phyloP scores from a whole-genome alignment of 2,329 filamentous ascomycete genomes.

The Diaporthe sp. region DNA sequence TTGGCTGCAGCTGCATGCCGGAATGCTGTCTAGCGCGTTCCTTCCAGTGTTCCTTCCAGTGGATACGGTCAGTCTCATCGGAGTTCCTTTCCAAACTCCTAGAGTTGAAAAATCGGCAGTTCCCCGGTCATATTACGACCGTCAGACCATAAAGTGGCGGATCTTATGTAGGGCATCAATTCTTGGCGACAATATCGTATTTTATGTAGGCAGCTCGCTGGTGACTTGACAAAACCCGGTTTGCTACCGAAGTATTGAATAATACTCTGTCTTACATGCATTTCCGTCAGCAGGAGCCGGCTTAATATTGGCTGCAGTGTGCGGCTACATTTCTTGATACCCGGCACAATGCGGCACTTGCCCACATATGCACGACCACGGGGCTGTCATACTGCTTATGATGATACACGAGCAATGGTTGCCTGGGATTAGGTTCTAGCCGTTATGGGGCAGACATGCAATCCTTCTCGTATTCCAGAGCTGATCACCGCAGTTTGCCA shows the following conservation, averaged over 20 bases:
- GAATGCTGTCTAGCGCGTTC: neutral
- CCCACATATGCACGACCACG: no score
- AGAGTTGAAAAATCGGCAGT: neutral
- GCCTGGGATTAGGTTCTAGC: neutral
- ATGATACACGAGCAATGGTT: neutral
- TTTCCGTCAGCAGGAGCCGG: no score
- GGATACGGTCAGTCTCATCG: neutral
- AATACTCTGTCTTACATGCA: neutral
- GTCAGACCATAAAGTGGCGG: neutral
- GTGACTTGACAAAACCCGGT: neutral
- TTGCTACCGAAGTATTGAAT: neutral
- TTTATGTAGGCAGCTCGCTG: neutral
- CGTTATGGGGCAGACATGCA: neutral
- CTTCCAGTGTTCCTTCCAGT: neutral
- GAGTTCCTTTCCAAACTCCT: no score
- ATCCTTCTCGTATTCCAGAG: constrained; percentile 8
- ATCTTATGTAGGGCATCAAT: neutral
- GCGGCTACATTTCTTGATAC: neutral
- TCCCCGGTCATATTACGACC: neutral
- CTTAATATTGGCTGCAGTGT: no score
- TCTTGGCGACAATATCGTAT: neutral
- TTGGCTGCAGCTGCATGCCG: neutral
- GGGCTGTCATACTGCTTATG: neutral
- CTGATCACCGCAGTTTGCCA: no score
- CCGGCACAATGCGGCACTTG: neutral